Conservation (phyloP, 2,329 filamentous ascomycete genomes). For the Diaporthe destruens region DNA sequence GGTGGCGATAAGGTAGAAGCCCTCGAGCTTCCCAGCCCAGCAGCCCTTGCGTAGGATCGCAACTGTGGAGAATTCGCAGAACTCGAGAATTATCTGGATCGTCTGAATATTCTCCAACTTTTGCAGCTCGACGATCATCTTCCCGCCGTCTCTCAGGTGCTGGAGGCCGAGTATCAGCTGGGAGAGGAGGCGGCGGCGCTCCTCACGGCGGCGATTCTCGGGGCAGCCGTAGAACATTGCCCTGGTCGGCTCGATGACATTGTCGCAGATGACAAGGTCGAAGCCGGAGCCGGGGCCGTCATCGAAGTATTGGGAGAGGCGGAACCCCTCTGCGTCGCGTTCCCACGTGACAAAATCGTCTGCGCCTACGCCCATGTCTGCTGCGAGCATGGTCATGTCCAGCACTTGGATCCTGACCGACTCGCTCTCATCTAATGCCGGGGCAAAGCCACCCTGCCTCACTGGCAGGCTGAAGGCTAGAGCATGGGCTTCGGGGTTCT, state of each 20-base stretch:
- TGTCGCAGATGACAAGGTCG: conserved; percentile 62
- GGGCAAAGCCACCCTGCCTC: conserved; percentile 55
- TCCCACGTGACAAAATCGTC: conserved; percentile 50
- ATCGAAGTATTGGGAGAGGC: conserved; percentile 46
- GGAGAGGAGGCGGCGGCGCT: conserved; percentile 44
- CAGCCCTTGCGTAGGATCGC: conserved; percentile 58
- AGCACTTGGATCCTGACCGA: conserved; percentile 47
- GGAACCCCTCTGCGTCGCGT: conserved; percentile 49
- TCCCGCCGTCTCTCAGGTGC: conserved; percentile 60
- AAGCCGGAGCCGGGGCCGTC: conserved; percentile 54
- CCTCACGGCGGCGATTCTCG: conserved; percentile 54
- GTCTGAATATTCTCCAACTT: conserved; percentile 58
- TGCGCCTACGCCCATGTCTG: conserved; percentile 56
- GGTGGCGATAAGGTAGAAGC: conserved; percentile 66
- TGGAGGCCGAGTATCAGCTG: conserved; percentile 62
- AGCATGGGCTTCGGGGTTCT: not conserved
- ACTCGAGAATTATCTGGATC: conserved; percentile 53
- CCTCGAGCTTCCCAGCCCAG: conserved; percentile 55
- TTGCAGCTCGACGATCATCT: conserved; percentile 65
- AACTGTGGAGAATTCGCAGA: conserved; percentile 58
- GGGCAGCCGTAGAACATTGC: conserved; percentile 48
- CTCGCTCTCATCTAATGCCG: conserved; percentile 47
- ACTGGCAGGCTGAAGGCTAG: conserved; percentile 58
- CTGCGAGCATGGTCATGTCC: conserved; percentile 66
- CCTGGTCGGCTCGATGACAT: conserved; percentile 59